Conservation (phyloP, 257 asterid species). For the Ophiorrhiza pumila region DNA sequence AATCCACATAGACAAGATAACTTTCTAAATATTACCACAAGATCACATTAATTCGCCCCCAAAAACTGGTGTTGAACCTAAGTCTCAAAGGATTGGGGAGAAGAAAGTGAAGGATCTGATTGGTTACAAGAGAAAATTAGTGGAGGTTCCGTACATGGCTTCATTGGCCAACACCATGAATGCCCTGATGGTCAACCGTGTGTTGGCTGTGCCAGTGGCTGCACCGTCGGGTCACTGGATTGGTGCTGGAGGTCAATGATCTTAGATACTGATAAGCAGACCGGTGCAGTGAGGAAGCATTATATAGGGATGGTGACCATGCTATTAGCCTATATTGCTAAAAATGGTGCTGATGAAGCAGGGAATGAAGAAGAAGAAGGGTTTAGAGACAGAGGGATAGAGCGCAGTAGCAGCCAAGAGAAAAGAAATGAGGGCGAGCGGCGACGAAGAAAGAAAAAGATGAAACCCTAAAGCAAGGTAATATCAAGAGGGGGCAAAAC, state of each 20-base stretch:
- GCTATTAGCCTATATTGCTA: constrained; percentile 75
- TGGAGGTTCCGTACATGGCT: constrained; percentile 92
- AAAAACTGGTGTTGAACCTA: background rate
- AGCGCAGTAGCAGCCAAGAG: too few species aligned
- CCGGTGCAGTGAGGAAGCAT: constrained; percentile 87
- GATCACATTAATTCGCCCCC: too few species aligned
- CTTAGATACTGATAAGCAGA: constrained; percentile 75
- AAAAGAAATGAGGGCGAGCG: too few species aligned
- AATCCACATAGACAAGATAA: too few species aligned
- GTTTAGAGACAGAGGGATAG: too few species aligned
- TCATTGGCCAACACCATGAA: constrained; percentile 75
- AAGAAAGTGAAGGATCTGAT: constrained; percentile 58
- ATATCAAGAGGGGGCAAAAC: too few species aligned
- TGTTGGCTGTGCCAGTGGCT: constrained; percentile 81
- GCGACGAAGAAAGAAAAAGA: too few species aligned
- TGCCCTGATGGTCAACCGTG: constrained; percentile 56
- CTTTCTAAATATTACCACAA: too few species aligned
- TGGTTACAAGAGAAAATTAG: constrained; percentile 46
- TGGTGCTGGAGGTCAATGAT: constrained; percentile 98
- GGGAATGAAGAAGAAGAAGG: too few species aligned
- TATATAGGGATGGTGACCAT: constrained; percentile 89
- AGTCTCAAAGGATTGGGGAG: constrained; percentile 36
- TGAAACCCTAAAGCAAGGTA: too few species aligned
- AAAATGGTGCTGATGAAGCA: constrained; percentile 23
- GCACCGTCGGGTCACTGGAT: constrained; percentile 99